A percentile compares a stretch with the other conserved stretches of the same genome.
Conservation (phyloP, 345 rosid species). For the Bruguiera sexangula region DNA sequence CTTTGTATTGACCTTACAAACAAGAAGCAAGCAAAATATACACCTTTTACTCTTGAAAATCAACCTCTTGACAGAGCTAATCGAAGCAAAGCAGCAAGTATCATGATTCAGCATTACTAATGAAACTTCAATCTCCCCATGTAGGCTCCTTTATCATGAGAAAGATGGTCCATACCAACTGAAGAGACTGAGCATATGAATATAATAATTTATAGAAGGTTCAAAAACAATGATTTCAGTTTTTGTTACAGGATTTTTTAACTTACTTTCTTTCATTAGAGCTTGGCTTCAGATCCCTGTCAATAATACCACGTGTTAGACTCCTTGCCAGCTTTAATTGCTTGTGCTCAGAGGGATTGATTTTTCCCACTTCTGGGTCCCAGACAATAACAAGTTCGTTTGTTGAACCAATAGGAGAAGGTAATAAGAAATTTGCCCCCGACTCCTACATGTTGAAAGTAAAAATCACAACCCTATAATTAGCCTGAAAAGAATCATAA, state of each 20-base stretch:
- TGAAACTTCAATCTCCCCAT: slow-evolving; percentile 5
- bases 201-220: neutral
- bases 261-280: slow-evolving; percentile 76
- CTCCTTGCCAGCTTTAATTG: slow-evolving; percentile 97
- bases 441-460: slow-evolving; percentile 56
- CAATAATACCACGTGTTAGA: slow-evolving; percentile 91
- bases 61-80: neutral
- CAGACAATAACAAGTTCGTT: slow-evolving; percentile 92
- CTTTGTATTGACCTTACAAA: slow-evolving; percentile 71
- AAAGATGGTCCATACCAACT: neutral
- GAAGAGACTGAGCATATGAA: neutral
- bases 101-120: neutral
- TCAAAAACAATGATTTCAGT: neutral
- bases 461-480: slow-evolving; percentile 2
- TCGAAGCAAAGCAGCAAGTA: neutral
- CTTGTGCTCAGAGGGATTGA: slow-evolving; percentile 97
- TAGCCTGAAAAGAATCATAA: neutral
- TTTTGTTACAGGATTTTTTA: slow-evolving; percentile 5
- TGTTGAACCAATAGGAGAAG: slow-evolving; percentile 80
- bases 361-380: slow-evolving; percentile 93
- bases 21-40: slow-evolving; percentile 20
- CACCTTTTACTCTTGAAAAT: slow-evolving; percentile 7
- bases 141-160: neutral
- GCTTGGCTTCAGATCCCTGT: slow-evolving; percentile 97
- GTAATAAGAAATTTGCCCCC: slow-evolving; percentile 78